Conservation (phyloP, 371 early-diverging fungal genomes). For the Mucor ambiguus region DNA sequence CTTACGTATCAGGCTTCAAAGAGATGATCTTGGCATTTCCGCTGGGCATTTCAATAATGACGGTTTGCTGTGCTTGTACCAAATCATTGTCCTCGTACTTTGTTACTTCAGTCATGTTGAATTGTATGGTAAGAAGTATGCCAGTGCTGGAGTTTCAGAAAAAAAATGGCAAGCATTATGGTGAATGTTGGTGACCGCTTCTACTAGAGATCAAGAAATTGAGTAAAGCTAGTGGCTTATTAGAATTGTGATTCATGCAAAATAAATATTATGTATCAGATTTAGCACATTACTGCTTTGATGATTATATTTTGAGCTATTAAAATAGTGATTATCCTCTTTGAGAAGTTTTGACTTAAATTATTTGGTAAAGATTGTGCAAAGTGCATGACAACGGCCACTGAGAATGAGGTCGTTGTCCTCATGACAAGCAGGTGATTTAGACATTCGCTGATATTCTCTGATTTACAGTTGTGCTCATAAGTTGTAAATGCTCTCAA, state of each 20-base stretch:
- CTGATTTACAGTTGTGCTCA: too few species aligned
- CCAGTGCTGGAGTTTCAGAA: not conserved
- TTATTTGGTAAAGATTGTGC: too few species aligned
- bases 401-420: too few species aligned
- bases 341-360: too few species aligned
- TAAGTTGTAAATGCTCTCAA: too few species aligned
- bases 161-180: not conserved
- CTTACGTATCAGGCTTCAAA: slow-evolving; percentile 67
- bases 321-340: too few species aligned
- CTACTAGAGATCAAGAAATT: not conserved
- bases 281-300: too few species aligned
- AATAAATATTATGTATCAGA: too few species aligned
- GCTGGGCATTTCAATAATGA: slow-evolving; percentile 85
- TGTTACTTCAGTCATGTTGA: slow-evolving; percentile 3
- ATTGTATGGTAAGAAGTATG: not conserved
- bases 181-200: not conserved
- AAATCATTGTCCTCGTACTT: slow-evolving; percentile 2
- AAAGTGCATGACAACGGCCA: too few species aligned
- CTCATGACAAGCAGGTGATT: too few species aligned
- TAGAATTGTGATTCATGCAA: not conserved
- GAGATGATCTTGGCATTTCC: slow-evolving; percentile 81
- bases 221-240: not conserved
- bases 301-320: too few species aligned
- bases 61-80: slow-evolving; percentile 63
- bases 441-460: too few species aligned